These are phyloP conservation scores for Microcyclosporella mali DNA, from an alignment of 2,329 filamentous ascomycete species.

Conservation along the genomic window DNA sequence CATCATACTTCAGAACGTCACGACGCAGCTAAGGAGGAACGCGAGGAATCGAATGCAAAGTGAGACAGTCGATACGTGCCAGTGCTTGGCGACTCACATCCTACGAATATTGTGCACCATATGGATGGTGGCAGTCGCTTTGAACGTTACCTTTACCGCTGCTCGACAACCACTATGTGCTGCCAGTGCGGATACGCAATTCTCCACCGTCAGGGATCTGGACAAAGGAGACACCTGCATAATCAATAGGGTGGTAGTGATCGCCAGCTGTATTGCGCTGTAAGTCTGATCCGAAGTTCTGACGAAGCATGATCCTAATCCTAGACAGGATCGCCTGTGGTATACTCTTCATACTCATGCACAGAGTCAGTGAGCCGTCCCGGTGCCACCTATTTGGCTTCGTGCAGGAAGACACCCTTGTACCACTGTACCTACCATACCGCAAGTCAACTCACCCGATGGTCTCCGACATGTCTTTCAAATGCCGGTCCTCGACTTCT, in stretches of 20 bases:
- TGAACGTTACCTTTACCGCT: conserved; percentile 23
- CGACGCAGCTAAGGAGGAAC: conserved; percentile 11
- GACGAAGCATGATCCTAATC: conserved; percentile 2
- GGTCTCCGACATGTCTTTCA: conserved; percentile 28
- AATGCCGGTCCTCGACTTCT: conserved; percentile 26
- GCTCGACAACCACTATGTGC: conserved; percentile 19
- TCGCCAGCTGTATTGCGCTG: conserved; percentile 21
- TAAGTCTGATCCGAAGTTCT: conserved; percentile 11
- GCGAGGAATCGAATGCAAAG: conserved; percentile 12
- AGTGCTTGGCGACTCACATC: conserved; percentile 14
- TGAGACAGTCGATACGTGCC: conserved; percentile 12
- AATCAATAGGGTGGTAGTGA: conserved; percentile 22
- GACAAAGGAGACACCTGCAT: conserved; percentile 21
- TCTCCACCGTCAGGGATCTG: neutral
- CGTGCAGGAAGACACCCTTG: conserved; percentile 12
- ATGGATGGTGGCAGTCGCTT: conserved; percentile 22
- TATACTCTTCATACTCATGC: conserved; percentile 22
- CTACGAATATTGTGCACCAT: conserved; percentile 18
- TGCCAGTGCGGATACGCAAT: neutral
- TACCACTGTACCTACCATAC: conserved; percentile 20
- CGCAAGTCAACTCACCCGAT: conserved; percentile 12
- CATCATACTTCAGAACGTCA: conserved; percentile 16
- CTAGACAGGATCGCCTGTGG: conserved; percentile 16
- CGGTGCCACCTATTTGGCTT: conserved; percentile 23
- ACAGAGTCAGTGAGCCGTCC: conserved; percentile 21